Evolutionary conservation across 1,139 yeast genomes (phyloP).

Genomic region (Saccharomyces hybrid): DNA sequence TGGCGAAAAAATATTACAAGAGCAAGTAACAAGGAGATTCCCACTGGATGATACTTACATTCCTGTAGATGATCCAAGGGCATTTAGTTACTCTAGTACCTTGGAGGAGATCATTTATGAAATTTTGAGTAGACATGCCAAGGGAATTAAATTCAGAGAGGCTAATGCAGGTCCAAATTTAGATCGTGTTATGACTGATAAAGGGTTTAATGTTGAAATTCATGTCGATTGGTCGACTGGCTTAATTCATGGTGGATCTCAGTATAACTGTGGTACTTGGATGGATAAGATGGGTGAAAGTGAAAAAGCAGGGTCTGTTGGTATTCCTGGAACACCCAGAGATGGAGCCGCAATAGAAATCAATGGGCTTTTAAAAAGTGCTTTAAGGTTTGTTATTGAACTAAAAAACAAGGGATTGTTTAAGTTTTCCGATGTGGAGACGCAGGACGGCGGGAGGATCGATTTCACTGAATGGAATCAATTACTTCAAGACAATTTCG

Average conservation of each 20-base stretch:
- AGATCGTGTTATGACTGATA: constrained; percentile 87
- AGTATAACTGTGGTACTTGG: constrained; percentile 95
- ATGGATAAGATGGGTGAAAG: constrained; percentile 99
- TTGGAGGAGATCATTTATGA: constrained; percentile 76
- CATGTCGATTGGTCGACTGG: constrained; percentile 87
- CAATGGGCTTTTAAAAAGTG: constrained; percentile 78
- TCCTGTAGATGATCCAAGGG: constrained; percentile 58
- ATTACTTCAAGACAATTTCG: constrained; percentile 65
- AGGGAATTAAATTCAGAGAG: constrained; percentile 80
- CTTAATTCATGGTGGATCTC: constrained; percentile 83
- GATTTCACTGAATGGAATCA: constrained; percentile 61
- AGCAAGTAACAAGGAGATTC: constrained; percentile 71
- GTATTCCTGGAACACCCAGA: constrained; percentile 94
- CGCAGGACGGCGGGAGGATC: constrained; percentile 50
- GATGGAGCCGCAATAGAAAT: constrained; percentile 96
- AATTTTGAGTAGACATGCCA: constrained; percentile 76
- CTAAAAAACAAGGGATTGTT: constrained; percentile 50
- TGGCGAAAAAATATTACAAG: constrained; percentile 61
- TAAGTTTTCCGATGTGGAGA: constrained; percentile 46
- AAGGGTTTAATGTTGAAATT: constrained; percentile 82
- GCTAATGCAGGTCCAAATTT: constrained; percentile 89
- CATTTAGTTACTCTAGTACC: constrained; percentile 64
- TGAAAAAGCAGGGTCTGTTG: constrained; percentile 69
- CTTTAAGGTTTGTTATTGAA: constrained; percentile 68
- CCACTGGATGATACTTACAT: constrained; percentile 83